Conservation (phyloP, 139 green algal species). For the Chlorokybus atmophyticus region DNA sequence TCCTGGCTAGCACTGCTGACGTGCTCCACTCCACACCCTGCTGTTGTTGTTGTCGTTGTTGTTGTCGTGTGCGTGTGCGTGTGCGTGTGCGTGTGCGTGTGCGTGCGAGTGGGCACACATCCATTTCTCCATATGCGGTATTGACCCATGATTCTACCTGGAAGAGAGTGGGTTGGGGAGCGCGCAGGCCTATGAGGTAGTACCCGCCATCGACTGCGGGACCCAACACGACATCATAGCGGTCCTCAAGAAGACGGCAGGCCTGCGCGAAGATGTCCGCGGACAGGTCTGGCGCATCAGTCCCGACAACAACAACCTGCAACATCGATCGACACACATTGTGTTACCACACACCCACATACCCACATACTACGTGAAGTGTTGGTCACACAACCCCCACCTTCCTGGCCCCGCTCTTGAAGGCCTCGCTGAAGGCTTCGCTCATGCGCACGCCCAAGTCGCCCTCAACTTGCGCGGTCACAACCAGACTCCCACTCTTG, state of each 20-base stretch:
- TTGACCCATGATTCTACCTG: conserved; percentile 45
- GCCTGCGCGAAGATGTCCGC: conserved; percentile 19
- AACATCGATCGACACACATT: conserved; percentile 5
- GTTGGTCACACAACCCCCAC: too few species aligned
- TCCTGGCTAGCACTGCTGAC: too few species aligned
- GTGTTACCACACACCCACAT: too few species aligned
- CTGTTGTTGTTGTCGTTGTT: too few species aligned
- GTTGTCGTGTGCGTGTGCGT: too few species aligned
- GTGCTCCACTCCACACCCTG: too few species aligned
- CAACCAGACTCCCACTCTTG: too few species aligned
- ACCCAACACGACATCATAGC: conserved; percentile 40
- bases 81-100: too few species aligned
- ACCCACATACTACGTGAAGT: too few species aligned
- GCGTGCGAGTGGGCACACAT: too few species aligned
- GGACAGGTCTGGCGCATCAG: conserved; percentile 48
- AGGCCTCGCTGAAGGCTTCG: conserved; percentile 26
- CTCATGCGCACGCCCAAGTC: conserved; percentile 43
- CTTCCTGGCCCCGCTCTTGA: too few species aligned
- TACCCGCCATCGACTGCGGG: conserved; percentile 52
- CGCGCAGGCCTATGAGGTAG: conserved; percentile 46
- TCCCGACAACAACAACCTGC: conserved; percentile 42
- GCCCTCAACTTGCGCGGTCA: conserved; percentile 35
- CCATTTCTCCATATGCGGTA: too few species aligned
- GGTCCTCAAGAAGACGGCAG: background rate
- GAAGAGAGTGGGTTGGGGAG: conserved; percentile 21